Base-by-base conservation (phyloP, 2,329 filamentous ascomycete species). In the Diaporthe longicolla region DNA sequence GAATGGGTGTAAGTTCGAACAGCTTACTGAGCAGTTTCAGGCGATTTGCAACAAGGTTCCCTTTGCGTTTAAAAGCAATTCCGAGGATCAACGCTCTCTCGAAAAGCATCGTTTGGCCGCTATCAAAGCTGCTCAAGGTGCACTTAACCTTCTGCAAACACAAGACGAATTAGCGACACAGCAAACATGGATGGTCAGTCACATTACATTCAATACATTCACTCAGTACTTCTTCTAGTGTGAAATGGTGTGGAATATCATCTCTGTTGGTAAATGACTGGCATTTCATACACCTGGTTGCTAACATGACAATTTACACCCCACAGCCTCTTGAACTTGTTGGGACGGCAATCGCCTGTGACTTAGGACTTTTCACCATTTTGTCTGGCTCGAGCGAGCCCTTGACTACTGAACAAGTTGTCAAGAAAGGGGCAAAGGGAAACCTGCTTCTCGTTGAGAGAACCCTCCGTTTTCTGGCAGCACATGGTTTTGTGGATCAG, bases 181-280 rank as follows among this genome's bases (percentile, higher is more conserved):
- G 26, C 59, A 63, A 63, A 63, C 59, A 48, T 63, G 59, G 59
- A 17, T n/a, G 4, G 59, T 63, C 9, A 48, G 59, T 63, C 24
- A 40, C 24, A 5, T 32, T 10, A 19, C 15, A 15, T 8, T 21
- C 6, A 4, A 10, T 17, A 6, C 4, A 29, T 21, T 0, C 13
- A 21, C 29, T 21, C 9, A 2, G 10, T 4, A 19, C 37, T 9
- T 2, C 1, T 5, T 0, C 17, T 24, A 29, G 8, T 32, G 40
- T 32, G 26, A 29, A 10, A 32, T 10, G 8, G 2, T 8, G 13
- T 55, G 3, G 17, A 32, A 32, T 32, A 6, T 21, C 37, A 40
- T 40, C 37, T 15, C 37, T 32, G 15, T 43, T 43, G 1, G 3
- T 3, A 40, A 61, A 10, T 1, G 37, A 2, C 24, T 17, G 57